These are phyloP conservation scores for Stylosanthes scabra DNA, from an alignment of 331 rosid species.

Conservation along the genomic window DNA sequence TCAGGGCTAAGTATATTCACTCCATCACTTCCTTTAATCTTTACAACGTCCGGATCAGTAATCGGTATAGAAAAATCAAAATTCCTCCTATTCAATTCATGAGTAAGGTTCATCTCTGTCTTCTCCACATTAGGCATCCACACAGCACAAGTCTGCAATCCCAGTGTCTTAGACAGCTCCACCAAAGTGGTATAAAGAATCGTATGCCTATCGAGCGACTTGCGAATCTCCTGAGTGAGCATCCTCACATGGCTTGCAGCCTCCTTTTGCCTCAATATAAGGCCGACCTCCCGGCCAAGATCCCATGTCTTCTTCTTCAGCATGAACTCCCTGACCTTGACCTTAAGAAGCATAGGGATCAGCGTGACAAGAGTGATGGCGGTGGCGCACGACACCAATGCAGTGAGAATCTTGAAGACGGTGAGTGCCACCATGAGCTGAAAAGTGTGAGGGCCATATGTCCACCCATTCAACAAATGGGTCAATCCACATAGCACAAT, in stretches of 20 bases:
- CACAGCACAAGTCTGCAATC: constrained; percentile 94
- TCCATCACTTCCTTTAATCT: constrained; percentile 64
- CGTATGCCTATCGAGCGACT: constrained; percentile 87
- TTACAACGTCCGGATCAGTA: constrained; percentile 68
- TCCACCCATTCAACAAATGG: constrained; percentile 98
- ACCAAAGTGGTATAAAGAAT: constrained; percentile 85
- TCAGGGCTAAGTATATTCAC: constrained; percentile 72
- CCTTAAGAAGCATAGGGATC: constrained; percentile 96
- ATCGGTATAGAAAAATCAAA: constrained; percentile 65
- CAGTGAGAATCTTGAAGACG: constrained; percentile 91
- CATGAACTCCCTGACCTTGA: constrained; percentile 97
- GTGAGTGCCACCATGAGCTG: constrained; percentile 98
- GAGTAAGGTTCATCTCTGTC: constrained; percentile 89
- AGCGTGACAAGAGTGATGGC: constrained; percentile 94
- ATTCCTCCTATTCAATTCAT: constrained; percentile 72
- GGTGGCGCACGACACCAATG: constrained; percentile 97
- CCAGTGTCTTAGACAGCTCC: constrained; percentile 87
- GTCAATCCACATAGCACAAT: constrained; percentile 96
- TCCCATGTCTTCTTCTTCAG: constrained; percentile 99
- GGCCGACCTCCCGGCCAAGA: constrained; percentile 92
- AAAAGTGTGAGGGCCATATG: constrained; percentile 96
- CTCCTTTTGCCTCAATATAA: constrained; percentile 85
- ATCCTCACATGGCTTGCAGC: constrained; percentile 93
- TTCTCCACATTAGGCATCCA: constrained; percentile 96
- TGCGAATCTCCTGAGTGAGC: constrained; percentile 99